Evolutionary conservation across 768 basidiomycete genomes (phyloP).

Genomic region (Chalciporus chontae): DNA sequence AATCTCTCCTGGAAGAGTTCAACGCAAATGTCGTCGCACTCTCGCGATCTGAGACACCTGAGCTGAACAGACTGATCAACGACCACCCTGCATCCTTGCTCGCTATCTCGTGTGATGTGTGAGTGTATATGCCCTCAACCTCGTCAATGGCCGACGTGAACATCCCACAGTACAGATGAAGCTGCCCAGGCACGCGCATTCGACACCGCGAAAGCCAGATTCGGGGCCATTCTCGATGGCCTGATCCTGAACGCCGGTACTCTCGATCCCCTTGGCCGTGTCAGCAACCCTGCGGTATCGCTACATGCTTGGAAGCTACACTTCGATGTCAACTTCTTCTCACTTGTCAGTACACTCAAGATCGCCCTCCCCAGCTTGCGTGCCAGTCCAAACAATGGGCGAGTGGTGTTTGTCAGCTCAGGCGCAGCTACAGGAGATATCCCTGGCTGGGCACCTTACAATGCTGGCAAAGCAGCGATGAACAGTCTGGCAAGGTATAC

Average conservation of each 20-base stretch:
- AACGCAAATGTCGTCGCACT: constrained; percentile 71
- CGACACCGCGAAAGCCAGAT: constrained; percentile 45
- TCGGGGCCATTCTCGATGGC: constrained; percentile 61
- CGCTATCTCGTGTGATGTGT: constrained; percentile 73
- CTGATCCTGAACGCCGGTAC: constrained; percentile 84
- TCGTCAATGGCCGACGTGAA: background rate
- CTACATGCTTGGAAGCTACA: constrained; percentile 62
- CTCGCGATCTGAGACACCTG: constrained; percentile 66
- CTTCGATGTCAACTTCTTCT: constrained; percentile 89
- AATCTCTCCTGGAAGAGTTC: constrained; percentile 59
- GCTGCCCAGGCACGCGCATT: constrained; percentile 55
- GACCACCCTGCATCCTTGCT: constrained; percentile 42
- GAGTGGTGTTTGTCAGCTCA: constrained; percentile 80
- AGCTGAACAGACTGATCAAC: constrained; percentile 49
- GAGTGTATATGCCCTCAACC: constrained; percentile 32
- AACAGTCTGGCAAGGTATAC: constrained; percentile 75
- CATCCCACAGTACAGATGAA: constrained; percentile 52
- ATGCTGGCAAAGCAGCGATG: constrained; percentile 84
- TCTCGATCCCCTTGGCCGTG: constrained; percentile 63
- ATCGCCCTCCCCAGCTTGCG: constrained; percentile 68
- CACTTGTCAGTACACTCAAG: constrained; percentile 67
- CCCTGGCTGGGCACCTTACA: constrained; percentile 79
- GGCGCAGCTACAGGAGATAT: constrained; percentile 71
- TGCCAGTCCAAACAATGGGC: constrained; percentile 52
- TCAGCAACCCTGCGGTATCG: constrained; percentile 46